These are phyloP conservation scores for Exophiala sideris DNA, from an alignment of 2,329 filamentous ascomycete species.

Conservation along the genomic window DNA sequence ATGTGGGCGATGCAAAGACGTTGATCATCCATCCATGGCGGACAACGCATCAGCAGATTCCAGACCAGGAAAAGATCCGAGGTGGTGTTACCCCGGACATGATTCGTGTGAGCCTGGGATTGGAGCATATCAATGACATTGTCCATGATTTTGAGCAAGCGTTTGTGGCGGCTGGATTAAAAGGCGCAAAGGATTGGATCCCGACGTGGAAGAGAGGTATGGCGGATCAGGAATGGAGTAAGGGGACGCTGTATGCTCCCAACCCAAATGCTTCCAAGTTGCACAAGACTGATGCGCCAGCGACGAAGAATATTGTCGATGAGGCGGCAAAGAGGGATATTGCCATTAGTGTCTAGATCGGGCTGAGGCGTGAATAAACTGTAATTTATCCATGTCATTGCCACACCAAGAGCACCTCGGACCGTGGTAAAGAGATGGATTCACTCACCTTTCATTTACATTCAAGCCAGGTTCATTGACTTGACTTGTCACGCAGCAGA, in stretches of 20 bases:
- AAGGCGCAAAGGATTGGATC: conserved; percentile 7
- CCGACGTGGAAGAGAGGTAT: conserved; percentile 10
- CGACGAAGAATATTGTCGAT: neutral
- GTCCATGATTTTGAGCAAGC: conserved; percentile 86
- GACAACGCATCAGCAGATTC: conserved; percentile 84
- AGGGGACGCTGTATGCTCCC: conserved; percentile 8
- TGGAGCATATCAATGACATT: conserved; percentile 90
- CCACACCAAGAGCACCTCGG: too few relatives aligned
- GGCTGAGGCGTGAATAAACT: too few relatives aligned
- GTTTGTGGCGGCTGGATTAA: conserved; percentile 53
- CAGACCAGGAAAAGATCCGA: conserved; percentile 68
- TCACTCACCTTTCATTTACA: too few relatives aligned
- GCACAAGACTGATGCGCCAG: neutral
- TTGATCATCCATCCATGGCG: conserved; percentile 85
- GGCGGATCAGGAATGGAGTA: conserved; percentile 4
- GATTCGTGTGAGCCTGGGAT: conserved; percentile 86
- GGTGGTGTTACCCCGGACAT: conserved; percentile 79
- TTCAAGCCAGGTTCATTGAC: too few relatives aligned
- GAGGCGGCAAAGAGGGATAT: neutral
- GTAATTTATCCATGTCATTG: too few relatives aligned
- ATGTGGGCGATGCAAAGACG: conserved; percentile 88
- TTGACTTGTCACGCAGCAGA: too few relatives aligned
- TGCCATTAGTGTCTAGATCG: neutral
- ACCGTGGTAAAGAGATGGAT: too few relatives aligned
- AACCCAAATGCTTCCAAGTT: conserved; percentile 1